Base-by-base conservation (phyloP, 768 basidiomycete species). In the Rhizopogon rudus region DNA sequence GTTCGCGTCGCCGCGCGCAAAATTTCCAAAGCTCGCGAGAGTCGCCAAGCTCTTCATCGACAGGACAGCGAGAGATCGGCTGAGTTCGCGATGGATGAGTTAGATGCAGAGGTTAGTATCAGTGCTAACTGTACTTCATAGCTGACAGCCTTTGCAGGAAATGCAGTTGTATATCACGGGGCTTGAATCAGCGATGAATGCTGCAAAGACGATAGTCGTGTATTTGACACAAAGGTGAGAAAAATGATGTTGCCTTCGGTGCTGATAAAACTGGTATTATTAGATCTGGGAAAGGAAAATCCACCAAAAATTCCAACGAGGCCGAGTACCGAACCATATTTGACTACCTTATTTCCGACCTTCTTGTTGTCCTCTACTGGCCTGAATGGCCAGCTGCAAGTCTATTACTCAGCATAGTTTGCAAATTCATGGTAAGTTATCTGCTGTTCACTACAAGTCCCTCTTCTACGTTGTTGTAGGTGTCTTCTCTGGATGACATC, bases 341-440 rank as follows among this genome's bases (percentile, higher is more conserved):
- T 56, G 96, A 98, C 64, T 90, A 90, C 62, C 75, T 98, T 10
- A 83, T 98, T 41, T 83, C 85, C 2, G 97, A 99, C 65, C 75
- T 97, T 22, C 78, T 98, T 22, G 80, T 81, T 8, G 93, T 97
- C 17, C 75, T 98, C 6, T 94, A 88, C 67, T 91, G 91, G 84
- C 95, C 97, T 0, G 97, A 99, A 70, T 99, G 96, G 94, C 97
- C 97, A 6, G 95, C 91, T 9, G 91, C 97, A 2, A 80, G 85
- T 42, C 71, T 97, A 16, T 76, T 97, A 40, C 72, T 98, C 39
- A 82, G 80, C 43, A 87, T 97, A 45, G 82, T 87, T 6, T 88
- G 86, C 59, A 88, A 86, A 66, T 87, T 86, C 61, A 91, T 98
- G 91, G 95, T 93, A 56, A 9, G 78, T 61, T 13, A 33, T 51